Evolutionary conservation across 768 basidiomycete species (phyloP).

Genomic region (Suillus fuscotomentosus): DNA sequence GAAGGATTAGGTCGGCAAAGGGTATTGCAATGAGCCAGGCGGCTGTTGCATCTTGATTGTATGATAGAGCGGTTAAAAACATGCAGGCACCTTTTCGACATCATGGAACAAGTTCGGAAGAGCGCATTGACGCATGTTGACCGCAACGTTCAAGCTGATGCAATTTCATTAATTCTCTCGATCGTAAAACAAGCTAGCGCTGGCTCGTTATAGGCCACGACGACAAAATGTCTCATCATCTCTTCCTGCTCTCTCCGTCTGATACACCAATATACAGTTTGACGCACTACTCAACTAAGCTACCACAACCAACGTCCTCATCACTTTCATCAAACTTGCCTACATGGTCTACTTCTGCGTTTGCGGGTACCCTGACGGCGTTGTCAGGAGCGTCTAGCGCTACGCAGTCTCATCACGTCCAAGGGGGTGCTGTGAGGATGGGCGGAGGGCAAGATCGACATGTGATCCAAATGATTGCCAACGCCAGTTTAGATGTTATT

Average conservation of each 20-base stretch:
- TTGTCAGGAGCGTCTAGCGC: conserved; percentile 82
- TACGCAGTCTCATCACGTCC: conserved; percentile 56
- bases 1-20: neutral
- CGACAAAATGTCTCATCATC: conserved; percentile 76
- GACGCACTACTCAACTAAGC: conserved; percentile 80
- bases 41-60: conserved; percentile 4
- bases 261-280: conserved; percentile 85
- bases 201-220: neutral
- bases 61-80: conserved; percentile 3
- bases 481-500: conserved; percentile 91
- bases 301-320: conserved; percentile 54
- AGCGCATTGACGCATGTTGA: conserved; percentile 5
- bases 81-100: conserved; percentile 8
- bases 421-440: conserved; percentile 63
- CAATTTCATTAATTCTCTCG: neutral
- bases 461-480: conserved; percentile 99
- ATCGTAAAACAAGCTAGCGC: neutral
- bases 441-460: conserved; percentile 86
- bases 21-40: conserved; percentile 1
- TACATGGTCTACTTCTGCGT: conserved; percentile 89
- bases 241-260: conserved; percentile 82
- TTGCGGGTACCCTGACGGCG: conserved; percentile 85
- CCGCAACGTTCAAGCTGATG: neutral
- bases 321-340: conserved; percentile 82
- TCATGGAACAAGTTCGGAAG: neutral